These are phyloP conservation scores for Stagonosporopsis vannaccii DNA, from an alignment of 2,329 filamentous ascomycete genomes.

Conservation along the genomic window DNA sequence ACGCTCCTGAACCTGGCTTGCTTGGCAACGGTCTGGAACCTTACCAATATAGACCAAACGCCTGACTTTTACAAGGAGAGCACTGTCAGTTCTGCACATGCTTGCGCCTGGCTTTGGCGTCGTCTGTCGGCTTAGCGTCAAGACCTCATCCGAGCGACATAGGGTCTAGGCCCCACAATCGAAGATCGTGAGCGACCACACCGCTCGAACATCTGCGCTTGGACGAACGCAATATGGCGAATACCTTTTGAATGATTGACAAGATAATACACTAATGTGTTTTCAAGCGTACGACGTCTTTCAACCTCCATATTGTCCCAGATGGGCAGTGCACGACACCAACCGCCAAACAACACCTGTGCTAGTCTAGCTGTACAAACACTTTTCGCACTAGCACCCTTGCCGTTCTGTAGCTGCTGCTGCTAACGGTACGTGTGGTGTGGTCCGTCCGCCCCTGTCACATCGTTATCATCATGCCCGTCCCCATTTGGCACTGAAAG, in stretches of 20 bases:
- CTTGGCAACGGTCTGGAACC: slow-evolving; percentile 40
- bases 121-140: slow-evolving; percentile 15
- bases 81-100: slow-evolving; percentile 1
- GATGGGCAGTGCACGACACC: slow-evolving; percentile 16
- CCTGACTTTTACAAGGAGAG: slow-evolving; percentile 2
- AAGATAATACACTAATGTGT: not conserved
- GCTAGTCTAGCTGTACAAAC: slow-evolving; percentile 8
- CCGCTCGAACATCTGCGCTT: slow-evolving; percentile 1
- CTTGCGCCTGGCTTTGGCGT: slow-evolving; percentile 11
- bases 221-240: not conserved
- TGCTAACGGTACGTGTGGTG: not conserved
- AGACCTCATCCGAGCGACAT: slow-evolving; percentile 5
- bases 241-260: slow-evolving; percentile 2
- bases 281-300: slow-evolving; percentile 1
- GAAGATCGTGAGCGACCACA: slow-evolving; percentile 7
- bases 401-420: not conserved
- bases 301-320: slow-evolving; percentile 3
- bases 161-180: slow-evolving; percentile 17
- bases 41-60: slow-evolving; percentile 7
- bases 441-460: not conserved
- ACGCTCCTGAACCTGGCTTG: slow-evolving; percentile 18
- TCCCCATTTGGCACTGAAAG: not conserved
- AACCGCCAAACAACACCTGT: not conserved
- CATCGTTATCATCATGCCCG: not conserved
- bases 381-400: not conserved